Evolutionary conservation across 169 alveolate species (phyloP), one percentile per base, ranked within the genome.

Genomic region (Eimeria praecox): DNA sequence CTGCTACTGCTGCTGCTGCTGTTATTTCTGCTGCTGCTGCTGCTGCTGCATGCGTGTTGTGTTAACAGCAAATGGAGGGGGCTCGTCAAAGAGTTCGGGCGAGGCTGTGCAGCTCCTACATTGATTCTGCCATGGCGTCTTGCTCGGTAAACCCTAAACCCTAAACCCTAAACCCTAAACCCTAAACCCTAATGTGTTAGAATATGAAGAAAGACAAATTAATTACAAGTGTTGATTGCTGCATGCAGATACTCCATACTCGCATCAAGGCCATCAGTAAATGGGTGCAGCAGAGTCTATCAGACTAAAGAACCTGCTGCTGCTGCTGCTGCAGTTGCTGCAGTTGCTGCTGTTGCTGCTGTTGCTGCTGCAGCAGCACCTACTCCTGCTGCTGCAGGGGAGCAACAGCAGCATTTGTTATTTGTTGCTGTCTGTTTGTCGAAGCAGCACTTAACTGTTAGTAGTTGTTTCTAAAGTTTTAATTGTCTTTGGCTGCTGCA

Each of bases 71-170:
- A 20, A 80, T 80, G 89, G 89, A 80, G 69, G 64, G 44, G 62
- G 89, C 89, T 1, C 24, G 89, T 16, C 66, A 80, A 59, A n/a
- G 89, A 16, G 66, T 80, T n/a, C 89, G 89, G 42, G 27, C 49
- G 40, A 20, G 38, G 9, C 89, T 80, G 12, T 80, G 89, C 69
- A 44, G 42, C 59, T 80, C 89, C 30, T 80, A 80, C 89, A 80
- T 80, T 0, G 89, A 80, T 16, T 18, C 59, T 40, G 89, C 89
- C n/a, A 18, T 44, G 42, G 38, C 64, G 42, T 16, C 44, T 8
- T 42, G 89, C 64, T 30, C 56, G 89, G 89, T 80, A 33, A 59
- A 40, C 12, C 46, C 86, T 10, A 75, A 35, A 40, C 27, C 46
- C 86, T 30, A 75, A 33, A 33, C 27, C 86, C 86, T 10, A 33